These are phyloP conservation scores for Poa annua DNA, from an alignment of 176 grass and related monocot species.

Conservation along the genomic window DNA sequence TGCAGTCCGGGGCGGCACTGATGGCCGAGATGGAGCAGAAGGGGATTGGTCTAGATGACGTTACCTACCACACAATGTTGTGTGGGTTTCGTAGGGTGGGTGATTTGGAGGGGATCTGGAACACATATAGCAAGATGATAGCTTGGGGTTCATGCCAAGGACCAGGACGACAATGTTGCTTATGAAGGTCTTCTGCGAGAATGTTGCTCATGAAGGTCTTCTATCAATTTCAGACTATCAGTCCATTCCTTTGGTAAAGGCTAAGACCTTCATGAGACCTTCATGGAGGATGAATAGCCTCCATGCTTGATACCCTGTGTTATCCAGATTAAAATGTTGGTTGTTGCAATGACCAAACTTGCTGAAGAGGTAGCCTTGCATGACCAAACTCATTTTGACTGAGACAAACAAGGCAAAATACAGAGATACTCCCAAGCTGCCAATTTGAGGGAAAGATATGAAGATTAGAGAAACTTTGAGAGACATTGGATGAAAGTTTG, in stretches of 20 bases:
- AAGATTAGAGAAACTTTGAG: not conserved
- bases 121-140: conserved; percentile 68
- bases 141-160: conserved; percentile 63
- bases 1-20: conserved; percentile 58
- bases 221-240: not conserved
- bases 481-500: not conserved
- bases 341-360: conserved; percentile 26
- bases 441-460: conserved; percentile 10
- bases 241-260: not conserved
- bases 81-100: conserved; percentile 74
- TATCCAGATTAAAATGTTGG: conserved; percentile 18
- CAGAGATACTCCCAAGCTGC: not conserved
- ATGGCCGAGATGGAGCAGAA: conserved; percentile 77
- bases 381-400: not conserved
- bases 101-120: conserved; percentile 78
- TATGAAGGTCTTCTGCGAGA: conserved; percentile 87
- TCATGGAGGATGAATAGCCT: too few species aligned
- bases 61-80: conserved; percentile 79
- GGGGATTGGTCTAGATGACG: conserved; percentile 61
- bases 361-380: not conserved
- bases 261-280: too few species aligned
- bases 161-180: conserved; percentile 81
- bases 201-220: too few species aligned
- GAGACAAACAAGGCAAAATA: not conserved
- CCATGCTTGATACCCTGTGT: not conserved